Evolutionary conservation across 495 filamentous ascomycete species (phyloP).

Genomic region (Oidiodendron maius): DNA sequence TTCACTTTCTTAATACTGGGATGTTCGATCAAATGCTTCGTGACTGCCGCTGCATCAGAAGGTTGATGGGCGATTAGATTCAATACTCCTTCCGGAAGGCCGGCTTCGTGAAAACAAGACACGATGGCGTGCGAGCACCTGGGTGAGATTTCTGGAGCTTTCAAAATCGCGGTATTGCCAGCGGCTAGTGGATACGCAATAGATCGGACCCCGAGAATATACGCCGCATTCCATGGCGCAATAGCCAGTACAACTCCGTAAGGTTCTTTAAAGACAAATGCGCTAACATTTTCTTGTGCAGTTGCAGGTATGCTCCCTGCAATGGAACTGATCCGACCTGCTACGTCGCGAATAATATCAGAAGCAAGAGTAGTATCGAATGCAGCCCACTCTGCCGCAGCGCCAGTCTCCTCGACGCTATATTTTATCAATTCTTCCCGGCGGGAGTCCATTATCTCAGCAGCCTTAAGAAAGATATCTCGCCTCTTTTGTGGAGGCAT

Average conservation of each 20-base stretch:
- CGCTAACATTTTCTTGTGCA: constrained; percentile 44
- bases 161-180: constrained; percentile 73
- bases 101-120: constrained; percentile 66
- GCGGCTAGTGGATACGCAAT: constrained; percentile 72
- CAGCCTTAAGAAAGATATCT: constrained; percentile 65
- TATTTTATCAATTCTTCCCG: constrained; percentile 56
- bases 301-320: constrained; percentile 56
- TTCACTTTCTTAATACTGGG: constrained; percentile 56
- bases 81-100: constrained; percentile 54
- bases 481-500: constrained; percentile 56
- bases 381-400: constrained; percentile 42
- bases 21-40: constrained; percentile 48
- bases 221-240: constrained; percentile 83
- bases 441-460: constrained; percentile 58
- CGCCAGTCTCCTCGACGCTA: constrained; percentile 66
- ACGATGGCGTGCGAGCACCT: constrained; percentile 69
- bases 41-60: constrained; percentile 47
- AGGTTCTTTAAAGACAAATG: constrained; percentile 72
- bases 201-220: constrained; percentile 62
- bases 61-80: constrained; percentile 51
- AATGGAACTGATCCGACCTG: constrained; percentile 55
- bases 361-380: constrained; percentile 59
- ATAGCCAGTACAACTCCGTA: constrained; percentile 77
- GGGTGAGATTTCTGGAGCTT: constrained; percentile 72
- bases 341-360: constrained; percentile 63